Evolutionary conservation across 2,329 filamentous ascomycete species (phyloP).

Genomic region (Mycosphaerella sp.): DNA sequence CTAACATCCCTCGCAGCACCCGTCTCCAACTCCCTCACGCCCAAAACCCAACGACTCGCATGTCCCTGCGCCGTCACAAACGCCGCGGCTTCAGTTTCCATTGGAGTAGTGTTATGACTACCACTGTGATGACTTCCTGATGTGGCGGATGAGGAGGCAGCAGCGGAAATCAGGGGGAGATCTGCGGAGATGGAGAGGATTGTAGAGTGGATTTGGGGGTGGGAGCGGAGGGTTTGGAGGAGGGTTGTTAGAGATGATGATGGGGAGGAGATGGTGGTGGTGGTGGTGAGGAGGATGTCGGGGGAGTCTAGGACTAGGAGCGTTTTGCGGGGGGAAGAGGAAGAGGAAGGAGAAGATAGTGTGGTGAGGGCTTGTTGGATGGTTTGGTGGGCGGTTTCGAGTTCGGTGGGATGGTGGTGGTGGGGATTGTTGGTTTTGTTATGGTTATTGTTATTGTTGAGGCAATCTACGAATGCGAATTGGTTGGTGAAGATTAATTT

Average conservation of each 20-base stretch:
- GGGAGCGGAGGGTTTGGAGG: constrained; percentile 28
- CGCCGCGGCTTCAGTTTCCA: constrained; percentile 67
- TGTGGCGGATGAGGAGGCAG: constrained; percentile 34
- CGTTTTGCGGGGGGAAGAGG: constrained; percentile 22
- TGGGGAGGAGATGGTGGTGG: background rate
- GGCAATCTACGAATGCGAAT: constrained; percentile 70
- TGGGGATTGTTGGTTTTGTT: too few species aligned
- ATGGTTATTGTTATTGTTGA: too few species aligned
- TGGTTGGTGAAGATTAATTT: constrained; percentile 51
- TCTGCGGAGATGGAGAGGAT: constrained; percentile 68
- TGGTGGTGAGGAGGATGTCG: constrained; percentile 39
- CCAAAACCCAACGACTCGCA: constrained; percentile 63
- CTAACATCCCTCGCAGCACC: constrained; percentile 87
- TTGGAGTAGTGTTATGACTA: constrained; percentile 44
- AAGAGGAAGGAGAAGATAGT: background rate
- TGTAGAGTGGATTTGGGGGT: constrained; percentile 51
- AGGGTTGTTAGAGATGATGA: constrained; percentile 29
- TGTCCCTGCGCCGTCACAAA: constrained; percentile 69
- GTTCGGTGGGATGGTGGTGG: constrained; percentile 11
- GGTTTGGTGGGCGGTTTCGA: background rate
- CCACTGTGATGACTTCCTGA: too few species aligned
- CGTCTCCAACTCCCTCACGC: constrained; percentile 72
- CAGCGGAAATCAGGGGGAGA: constrained; percentile 56
- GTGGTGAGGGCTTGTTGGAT: background rate
- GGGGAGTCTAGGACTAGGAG: constrained; percentile 44